Conservation (phyloP, 371 early-diverging fungal species). For the Mucor indicus region DNA sequence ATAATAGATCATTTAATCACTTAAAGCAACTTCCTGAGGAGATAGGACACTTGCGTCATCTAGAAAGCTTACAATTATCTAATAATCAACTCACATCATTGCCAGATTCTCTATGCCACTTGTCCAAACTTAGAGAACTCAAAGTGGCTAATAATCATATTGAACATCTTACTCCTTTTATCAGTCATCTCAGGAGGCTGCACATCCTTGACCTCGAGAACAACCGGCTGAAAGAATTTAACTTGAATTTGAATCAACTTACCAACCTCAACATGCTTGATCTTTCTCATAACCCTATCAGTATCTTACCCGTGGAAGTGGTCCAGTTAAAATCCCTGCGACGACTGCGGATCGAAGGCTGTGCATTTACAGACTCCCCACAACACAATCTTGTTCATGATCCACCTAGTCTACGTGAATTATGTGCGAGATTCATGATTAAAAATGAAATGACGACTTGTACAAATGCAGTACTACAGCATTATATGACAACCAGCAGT, state of each 20-base stretch:
- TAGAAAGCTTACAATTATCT: slow-evolving; percentile 58
- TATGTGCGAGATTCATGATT: slow-evolving; percentile 67
- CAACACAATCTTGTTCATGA: slow-evolving; percentile 18
- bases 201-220: slow-evolving; percentile 11
- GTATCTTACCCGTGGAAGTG: slow-evolving; percentile 26
- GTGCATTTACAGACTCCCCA: slow-evolving; percentile 27
- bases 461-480: neutral
- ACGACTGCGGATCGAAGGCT: slow-evolving; percentile 51
- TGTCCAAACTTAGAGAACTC: slow-evolving; percentile 54
- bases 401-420: slow-evolving; percentile 66
- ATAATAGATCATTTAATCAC: slow-evolving; percentile 50
- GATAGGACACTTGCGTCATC: slow-evolving; percentile 57
- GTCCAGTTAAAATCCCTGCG: slow-evolving; percentile 54
- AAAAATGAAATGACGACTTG: slow-evolving; percentile 29
- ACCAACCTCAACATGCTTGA: slow-evolving; percentile 61
- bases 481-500: slow-evolving; percentile 15
- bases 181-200: slow-evolving; percentile 30
- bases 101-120: slow-evolving; percentile 64
- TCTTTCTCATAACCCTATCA: slow-evolving; percentile 63
- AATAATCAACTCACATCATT: slow-evolving; percentile 55
- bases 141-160: slow-evolving; percentile 54
- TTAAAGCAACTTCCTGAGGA: slow-evolving; percentile 60
- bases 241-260: slow-evolving; percentile 30
- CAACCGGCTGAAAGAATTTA: too few relatives aligned
- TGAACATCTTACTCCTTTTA: slow-evolving; percentile 38